Conservation (phyloP, 2,329 filamentous ascomycete genomes). For the Didymella arachidicola region DNA sequence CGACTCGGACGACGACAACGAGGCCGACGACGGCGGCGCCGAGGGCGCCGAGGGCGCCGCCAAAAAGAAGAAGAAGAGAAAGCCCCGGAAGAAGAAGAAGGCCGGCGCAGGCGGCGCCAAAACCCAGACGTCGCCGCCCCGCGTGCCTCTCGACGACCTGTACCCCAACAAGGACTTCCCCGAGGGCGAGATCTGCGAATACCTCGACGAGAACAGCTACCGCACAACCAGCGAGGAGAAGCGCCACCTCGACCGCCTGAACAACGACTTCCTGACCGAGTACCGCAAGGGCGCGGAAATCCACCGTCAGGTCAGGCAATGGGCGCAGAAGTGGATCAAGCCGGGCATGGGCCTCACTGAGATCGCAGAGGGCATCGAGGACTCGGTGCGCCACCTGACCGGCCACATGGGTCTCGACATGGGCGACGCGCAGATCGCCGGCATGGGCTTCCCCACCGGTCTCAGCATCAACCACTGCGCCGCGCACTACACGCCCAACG, state of each 20-base stretch:
- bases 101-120: slow-evolving; percentile 61
- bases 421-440: slow-evolving; percentile 78
- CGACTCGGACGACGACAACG: slow-evolving; percentile 64
- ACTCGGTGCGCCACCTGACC: slow-evolving; percentile 77
- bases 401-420: slow-evolving; percentile 79
- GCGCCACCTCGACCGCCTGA: slow-evolving; percentile 80
- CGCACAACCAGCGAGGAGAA: slow-evolving; percentile 87
- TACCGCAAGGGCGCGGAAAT: slow-evolving; percentile 87
- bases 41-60: slow-evolving; percentile 49
- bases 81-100: slow-evolving; percentile 75
- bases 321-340: slow-evolving; percentile 80
- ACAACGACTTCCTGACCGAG: slow-evolving; percentile 79
- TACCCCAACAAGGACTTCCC: slow-evolving; percentile 78
- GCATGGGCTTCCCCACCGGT: slow-evolving; percentile 87
- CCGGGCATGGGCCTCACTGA: slow-evolving; percentile 81
- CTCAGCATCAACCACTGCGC: slow-evolving; percentile 85
- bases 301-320: slow-evolving; percentile 86
- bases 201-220: slow-evolving; percentile 77
- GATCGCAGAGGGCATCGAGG: slow-evolving; percentile 87
- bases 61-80: slow-evolving; percentile 88
- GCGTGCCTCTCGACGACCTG: slow-evolving; percentile 74
- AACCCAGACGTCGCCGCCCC: slow-evolving; percentile 77
- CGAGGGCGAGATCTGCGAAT: slow-evolving; percentile 79
- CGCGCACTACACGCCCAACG: slow-evolving; percentile 87
- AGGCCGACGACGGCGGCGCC: slow-evolving; percentile 57